Evolutionary conservation across 23 red algal genomes (phyloP), one percentile per base, ranked within the genome.

Genomic region (Pyropia haitanensis): DNA sequence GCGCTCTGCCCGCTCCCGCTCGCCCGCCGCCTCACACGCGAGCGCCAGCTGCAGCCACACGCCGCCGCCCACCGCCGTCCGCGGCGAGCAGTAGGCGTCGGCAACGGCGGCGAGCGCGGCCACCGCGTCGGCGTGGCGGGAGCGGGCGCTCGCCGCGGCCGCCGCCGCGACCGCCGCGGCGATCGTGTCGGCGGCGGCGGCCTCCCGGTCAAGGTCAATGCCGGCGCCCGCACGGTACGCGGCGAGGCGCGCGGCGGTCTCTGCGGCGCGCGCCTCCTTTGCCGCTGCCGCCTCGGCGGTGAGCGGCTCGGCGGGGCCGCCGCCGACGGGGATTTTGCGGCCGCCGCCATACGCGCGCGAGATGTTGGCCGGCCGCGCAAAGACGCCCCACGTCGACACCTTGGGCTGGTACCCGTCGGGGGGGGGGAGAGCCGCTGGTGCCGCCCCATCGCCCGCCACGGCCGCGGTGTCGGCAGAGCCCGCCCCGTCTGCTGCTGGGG

Each of bases 311-410:
- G 67, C 68, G 21, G 4, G 19, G 19, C 25, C 67, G 22, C 89
- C 89, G 34, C 89, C 89, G 21, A 39, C 16, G 48, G 70, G 26
- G 5, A 95, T 73, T 20, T 70, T 68, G 33, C 65, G 55, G 24
- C 89, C 89, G 18, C 89, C 89, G 34, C 89, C 89, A 68, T 53
- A 95, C 5, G 89, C 65, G 2, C 39, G 28, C 24, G 89, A 95
- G 15, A 95, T 86, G 65, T 95, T 82, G n/a, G 73, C 74, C 27
- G 89, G 89, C 6, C 89, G 80, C 18, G 75, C 74, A 65, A 81
- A 95, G 23, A 95, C 89, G 20, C 89, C 89, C 89, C 89, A 95
- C 13, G 89, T 95, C 5, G 80, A 72, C 28, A 95, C 89, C 30
- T 76, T 85, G 3, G 89, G 89, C 60, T 95, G 63, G 80, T 95